Evolutionary conservation across 805 yeast genomes (phyloP).

Genomic region (Naumovozyma baii): DNA sequence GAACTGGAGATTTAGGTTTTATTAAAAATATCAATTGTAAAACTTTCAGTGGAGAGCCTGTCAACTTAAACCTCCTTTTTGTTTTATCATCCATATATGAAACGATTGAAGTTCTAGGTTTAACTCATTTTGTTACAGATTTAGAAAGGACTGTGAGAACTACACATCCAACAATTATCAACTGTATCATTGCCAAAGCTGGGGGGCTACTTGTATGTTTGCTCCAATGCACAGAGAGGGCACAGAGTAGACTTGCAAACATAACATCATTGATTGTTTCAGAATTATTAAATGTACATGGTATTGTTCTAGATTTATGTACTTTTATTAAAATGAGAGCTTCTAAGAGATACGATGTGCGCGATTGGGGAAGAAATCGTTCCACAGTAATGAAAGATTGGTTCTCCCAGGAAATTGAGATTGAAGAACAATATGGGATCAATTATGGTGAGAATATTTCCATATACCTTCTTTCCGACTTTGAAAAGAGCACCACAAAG

Average conservation of each 20-base stretch:
- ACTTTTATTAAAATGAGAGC: conserved; percentile 51
- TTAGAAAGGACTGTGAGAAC: conserved; percentile 60
- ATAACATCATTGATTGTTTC: conserved; percentile 78
- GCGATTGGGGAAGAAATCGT: conserved; percentile 68
- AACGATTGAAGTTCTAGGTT: conserved; percentile 84
- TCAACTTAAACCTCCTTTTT: conserved; percentile 63
- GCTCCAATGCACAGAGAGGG: conserved; percentile 48
- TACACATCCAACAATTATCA: conserved; percentile 35
- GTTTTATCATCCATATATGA: conserved; percentile 77
- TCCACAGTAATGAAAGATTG: conserved; percentile 52
- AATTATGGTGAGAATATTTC: conserved; percentile 61
- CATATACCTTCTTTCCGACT: conserved; percentile 48
- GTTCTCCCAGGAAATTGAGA: conserved; percentile 38
- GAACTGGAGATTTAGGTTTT: conserved; percentile 95
- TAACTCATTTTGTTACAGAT: conserved; percentile 84
- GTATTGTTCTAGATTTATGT: conserved; percentile 72
- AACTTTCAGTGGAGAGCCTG: conserved; percentile 31
- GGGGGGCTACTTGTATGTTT: conserved; percentile 72
- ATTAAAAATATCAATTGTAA: conserved; percentile 58
- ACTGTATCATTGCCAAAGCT: conserved; percentile 66
- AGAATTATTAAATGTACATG: conserved; percentile 69
- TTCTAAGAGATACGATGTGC: conserved; percentile 30
- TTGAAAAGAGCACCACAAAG: conserved; percentile 29
- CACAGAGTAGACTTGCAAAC: conserved; percentile 45
- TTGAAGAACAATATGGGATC: conserved; percentile 41